Conservation (phyloP, 2,329 filamentous ascomycete species). For the Penicillium sp. region DNA sequence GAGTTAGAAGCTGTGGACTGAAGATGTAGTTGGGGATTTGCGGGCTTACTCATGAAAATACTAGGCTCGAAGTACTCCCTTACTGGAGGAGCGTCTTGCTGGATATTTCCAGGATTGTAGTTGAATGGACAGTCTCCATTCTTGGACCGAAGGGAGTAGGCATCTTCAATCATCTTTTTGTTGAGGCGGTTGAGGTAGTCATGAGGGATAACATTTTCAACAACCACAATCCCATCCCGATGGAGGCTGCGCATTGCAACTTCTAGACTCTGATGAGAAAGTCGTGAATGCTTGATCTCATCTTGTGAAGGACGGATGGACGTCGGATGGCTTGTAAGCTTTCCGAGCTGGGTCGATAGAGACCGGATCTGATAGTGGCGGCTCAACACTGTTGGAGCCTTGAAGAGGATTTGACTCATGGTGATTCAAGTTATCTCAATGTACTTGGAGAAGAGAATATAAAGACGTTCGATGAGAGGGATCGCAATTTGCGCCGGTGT, state of each 20-base stretch:
- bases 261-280: constrained; percentile 54
- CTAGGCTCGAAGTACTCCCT: constrained; percentile 48
- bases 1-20: background rate
- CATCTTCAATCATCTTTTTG: constrained; percentile 59
- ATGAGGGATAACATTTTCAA: constrained; percentile 54
- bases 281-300: constrained; percentile 42
- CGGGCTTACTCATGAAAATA: constrained; percentile 54
- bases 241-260: constrained; percentile 53
- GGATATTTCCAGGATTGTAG: constrained; percentile 58
- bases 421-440: too few relatives aligned
- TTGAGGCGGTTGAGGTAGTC: constrained; percentile 56
- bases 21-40: background rate
- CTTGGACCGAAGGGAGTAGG: constrained; percentile 49
- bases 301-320: constrained; percentile 41
- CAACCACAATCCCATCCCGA: constrained; percentile 56
- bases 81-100: constrained; percentile 57
- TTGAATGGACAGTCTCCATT: constrained; percentile 60
- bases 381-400: background rate
- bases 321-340: constrained; percentile 22
- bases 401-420: background rate
- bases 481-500: too few relatives aligned
- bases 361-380: background rate
- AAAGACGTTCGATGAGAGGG: too few relatives aligned
- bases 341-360: background rate
- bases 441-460: too few relatives aligned